Conservation (phyloP, 768 basidiomycete genomes). For the Tremella fuciformis region DNA sequence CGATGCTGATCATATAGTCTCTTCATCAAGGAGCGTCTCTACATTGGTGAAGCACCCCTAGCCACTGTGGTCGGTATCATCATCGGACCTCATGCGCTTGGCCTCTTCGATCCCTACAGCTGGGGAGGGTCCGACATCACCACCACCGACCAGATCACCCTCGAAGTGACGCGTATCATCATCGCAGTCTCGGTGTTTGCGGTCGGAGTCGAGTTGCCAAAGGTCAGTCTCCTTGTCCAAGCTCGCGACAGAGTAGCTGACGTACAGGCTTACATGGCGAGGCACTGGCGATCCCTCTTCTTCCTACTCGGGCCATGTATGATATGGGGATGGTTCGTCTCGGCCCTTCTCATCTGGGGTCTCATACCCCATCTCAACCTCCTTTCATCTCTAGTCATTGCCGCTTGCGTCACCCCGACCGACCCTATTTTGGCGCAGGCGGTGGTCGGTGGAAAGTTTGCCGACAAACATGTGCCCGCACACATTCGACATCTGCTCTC, state of each 20-base stretch:
- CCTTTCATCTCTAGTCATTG: conserved; percentile 81
- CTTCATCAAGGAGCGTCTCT: conserved; percentile 83
- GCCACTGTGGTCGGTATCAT: conserved; percentile 91
- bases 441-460: conserved; percentile 92
- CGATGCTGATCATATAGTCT: conserved; percentile 50
- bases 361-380: conserved; percentile 86
- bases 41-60: conserved; percentile 94
- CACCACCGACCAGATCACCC: conserved; percentile 66
- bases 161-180: conserved; percentile 88
- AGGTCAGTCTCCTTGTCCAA: conserved; percentile 35
- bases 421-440: conserved; percentile 91
- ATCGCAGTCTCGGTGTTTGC: conserved; percentile 97
- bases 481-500: conserved; percentile 77
- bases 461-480: conserved; percentile 83
- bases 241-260: background rate
- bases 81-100: conserved; percentile 79
- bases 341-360: conserved; percentile 79
- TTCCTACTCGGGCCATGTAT: conserved; percentile 65
- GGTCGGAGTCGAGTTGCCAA: conserved; percentile 94
- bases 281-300: conserved; percentile 87
- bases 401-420: conserved; percentile 89
- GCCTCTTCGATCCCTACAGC: conserved; percentile 73
- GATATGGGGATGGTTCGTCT: conserved; percentile 86
- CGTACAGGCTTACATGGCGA: conserved; percentile 73
- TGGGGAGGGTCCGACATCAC: conserved; percentile 61